Percentiles rank a stretch among this genome's conserved stretches.
Conservation (phyloP, 768 basidiomycete genomes). For the Paxillus involutus region DNA sequence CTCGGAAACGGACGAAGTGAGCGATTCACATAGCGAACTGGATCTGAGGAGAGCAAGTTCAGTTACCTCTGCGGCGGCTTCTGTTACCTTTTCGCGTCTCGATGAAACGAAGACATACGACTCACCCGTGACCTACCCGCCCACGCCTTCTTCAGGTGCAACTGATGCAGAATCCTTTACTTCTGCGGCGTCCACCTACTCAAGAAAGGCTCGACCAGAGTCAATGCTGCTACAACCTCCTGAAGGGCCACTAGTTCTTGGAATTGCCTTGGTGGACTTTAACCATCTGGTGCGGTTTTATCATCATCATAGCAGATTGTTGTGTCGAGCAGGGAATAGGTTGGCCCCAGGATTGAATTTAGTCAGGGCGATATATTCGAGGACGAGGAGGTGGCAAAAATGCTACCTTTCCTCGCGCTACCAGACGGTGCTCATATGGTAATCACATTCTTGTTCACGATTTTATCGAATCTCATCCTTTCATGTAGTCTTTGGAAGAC, state of each 20-base stretch:
- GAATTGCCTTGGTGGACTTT: conserved; percentile 92
- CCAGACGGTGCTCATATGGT: conserved; percentile 97
- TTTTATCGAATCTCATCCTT: conserved; percentile 8
- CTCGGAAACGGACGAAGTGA: conserved; percentile 54
- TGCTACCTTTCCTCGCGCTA: conserved; percentile 92
- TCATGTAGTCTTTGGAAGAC: conserved; percentile 56
- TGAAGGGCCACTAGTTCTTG: conserved; percentile 63
- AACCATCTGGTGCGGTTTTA: conserved; percentile 76
- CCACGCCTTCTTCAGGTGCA: conserved; percentile 42
- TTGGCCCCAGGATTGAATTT: conserved; percentile 92
- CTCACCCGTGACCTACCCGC: conserved; percentile 58
- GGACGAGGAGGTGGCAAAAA: conserved; percentile 81
- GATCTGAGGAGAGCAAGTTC: conserved; percentile 43
- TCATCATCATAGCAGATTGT: conserved; percentile 7
- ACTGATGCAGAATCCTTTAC: conserved; percentile 58
- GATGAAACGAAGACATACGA: conserved; percentile 37
- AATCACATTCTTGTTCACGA: conserved; percentile 4
- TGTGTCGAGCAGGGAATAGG: conserved; percentile 41
- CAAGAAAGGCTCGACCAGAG: conserved; percentile 74
- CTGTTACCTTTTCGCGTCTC: conserved; percentile 33
- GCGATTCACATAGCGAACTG: conserved; percentile 42
- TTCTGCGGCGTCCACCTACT: conserved; percentile 56
- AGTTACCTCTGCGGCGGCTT: conserved; percentile 51
- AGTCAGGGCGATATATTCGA: conserved; percentile 75
- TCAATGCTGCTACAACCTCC: conserved; percentile 67